Base-by-base conservation (phyloP, 2,329 filamentous ascomycete species). In the Nannizzia gypsea region DNA sequence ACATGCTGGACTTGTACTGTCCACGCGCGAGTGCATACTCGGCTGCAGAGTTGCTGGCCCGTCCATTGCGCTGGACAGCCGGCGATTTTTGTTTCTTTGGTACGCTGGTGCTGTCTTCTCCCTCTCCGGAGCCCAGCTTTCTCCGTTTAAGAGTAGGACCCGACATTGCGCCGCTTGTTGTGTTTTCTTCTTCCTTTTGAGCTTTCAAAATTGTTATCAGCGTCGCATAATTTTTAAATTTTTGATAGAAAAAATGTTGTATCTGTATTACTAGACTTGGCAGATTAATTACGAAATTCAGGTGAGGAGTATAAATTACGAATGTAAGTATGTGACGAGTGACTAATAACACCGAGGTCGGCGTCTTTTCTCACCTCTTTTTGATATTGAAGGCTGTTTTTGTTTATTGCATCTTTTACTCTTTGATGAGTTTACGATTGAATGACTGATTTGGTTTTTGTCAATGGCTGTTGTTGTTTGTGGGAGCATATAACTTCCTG, bases 1-100 rank as follows among this genome's bases (percentile, higher is more conserved):
- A 86, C 60, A 86, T 74, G 68, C 79, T 85, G 48, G 83, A 85
- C 67, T 85, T 85, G 75, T 81, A 85, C n/a, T 80, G 76, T 55
- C 81, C 81, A 34, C 76, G 77, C 13, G 73, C 68, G 64, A 70
- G 64, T 31, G 71, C 70, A 55, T 73, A 64, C 63, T 76, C 70
- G 31, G 68, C 68, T 56, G 69, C 58, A 6, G 61, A 56, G 74
- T 57, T 24, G 60, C 71, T 24, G 64, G 66, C 56, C 66, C 67
- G 62, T 15, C 8, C 17, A 46, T 42, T 58, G 56, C 34, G 55
- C 13, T 54, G 46, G 13, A 40, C 8, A 22, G 17, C 34, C 15
- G 38, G 38, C 9, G 28, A 59, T 24, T 63, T 58, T 34, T 60
- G 62, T 60, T 59, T 62, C 60, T 63, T 70, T 59, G 61, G 64